Percentiles rank a stretch among this genome's conserved stretches.
phyloP scores from a whole-genome alignment of 2,329 filamentous ascomycete genomes.

The Emergomyces pasteurianus region DNA sequence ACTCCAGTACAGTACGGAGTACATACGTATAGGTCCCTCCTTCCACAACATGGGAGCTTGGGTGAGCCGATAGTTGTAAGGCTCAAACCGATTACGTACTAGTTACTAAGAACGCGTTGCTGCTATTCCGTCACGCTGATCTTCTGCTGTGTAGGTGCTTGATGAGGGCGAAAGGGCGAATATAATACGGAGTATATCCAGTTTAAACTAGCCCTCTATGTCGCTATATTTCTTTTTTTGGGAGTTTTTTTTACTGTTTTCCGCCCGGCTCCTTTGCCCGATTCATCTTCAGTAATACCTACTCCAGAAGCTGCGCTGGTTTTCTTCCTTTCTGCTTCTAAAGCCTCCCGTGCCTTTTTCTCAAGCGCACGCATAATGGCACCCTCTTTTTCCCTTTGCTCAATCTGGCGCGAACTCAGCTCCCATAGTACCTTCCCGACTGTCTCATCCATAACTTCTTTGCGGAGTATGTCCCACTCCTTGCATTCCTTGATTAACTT shows the following conservation, averaged over 20 bases:
- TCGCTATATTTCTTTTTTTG: slow-evolving; percentile 6
- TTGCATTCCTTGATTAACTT: slow-evolving; percentile 81
- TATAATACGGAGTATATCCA: too few species aligned
- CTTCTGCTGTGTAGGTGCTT: too few species aligned
- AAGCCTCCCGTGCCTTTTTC: slow-evolving; percentile 39
- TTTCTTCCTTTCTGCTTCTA: slow-evolving; percentile 10
- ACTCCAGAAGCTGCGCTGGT: background rate
- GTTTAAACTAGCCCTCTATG: background rate
- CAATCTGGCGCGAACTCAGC: slow-evolving; percentile 72
- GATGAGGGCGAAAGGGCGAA: too few species aligned
- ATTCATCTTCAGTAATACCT: slow-evolving; percentile 7
- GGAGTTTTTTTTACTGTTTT: too few species aligned
- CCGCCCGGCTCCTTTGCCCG: background rate
- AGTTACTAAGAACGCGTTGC: too few species aligned
- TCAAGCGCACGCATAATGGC: slow-evolving; percentile 49
- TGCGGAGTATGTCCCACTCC: slow-evolving; percentile 57
- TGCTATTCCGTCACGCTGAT: too few species aligned
- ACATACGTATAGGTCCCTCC: too few species aligned
- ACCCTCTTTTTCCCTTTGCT: slow-evolving; percentile 67
- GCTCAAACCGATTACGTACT: too few species aligned
- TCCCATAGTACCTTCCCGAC: slow-evolving; percentile 82
- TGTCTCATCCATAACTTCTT: slow-evolving; percentile 65
- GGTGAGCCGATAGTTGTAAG: too few species aligned
- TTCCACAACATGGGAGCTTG: too few species aligned
- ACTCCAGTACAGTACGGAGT: too few species aligned